Base-by-base conservation (phyloP, 1,139 yeast species). In the Suhomyces taliae region DNA sequence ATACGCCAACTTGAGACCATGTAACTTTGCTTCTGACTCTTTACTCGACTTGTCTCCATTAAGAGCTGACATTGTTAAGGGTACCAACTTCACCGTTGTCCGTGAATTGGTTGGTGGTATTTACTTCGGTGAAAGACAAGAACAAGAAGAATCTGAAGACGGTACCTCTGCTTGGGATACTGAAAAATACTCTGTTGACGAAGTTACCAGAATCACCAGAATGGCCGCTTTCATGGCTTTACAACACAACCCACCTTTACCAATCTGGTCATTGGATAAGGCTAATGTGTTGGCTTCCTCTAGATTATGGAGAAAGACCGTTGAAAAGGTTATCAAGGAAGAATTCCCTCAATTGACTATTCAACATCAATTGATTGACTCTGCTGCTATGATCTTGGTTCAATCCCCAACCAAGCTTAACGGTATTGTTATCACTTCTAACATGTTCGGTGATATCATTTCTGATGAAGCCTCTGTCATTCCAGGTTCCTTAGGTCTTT, bases 51-150 rank as follows among this genome's bases (percentile, higher is more conserved):
- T 91, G 58, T 87, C 96, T 6, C 99, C 99, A 38, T 79, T 93
- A 63, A 89, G 85, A 67, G 69, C 88, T 27, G 90, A 90, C 53
- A 77, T 87, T 53, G 98, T 89, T 49, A 81, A 77, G 61, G 99
- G 98, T 44, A 90, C 97, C 34, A 85, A 93, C 67, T 87, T 93
- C 66, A 80, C 85, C 46, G 96, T 93, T 54, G 97, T 93, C 34
- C 85, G 99, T 68, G 99, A 93, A 71, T 81, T 93, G 56, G 97
- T 93, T 32, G 99, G 99, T 50, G 99, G 99, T 56, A 93, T 93
- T 55, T 93, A 93, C 74, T 93, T 93, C 64, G 99, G 99, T 54
- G 95, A 90, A 62, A 83, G 98, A 70, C 81, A 81, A 62, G 99
- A 93, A 74, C 97, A 90, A 64, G 87, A 84, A 44, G 95, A 93